These are phyloP conservation scores for Ceratocystis destructans DNA, from an alignment of 2,329 filamentous ascomycete genomes.

Conservation along the genomic window DNA sequence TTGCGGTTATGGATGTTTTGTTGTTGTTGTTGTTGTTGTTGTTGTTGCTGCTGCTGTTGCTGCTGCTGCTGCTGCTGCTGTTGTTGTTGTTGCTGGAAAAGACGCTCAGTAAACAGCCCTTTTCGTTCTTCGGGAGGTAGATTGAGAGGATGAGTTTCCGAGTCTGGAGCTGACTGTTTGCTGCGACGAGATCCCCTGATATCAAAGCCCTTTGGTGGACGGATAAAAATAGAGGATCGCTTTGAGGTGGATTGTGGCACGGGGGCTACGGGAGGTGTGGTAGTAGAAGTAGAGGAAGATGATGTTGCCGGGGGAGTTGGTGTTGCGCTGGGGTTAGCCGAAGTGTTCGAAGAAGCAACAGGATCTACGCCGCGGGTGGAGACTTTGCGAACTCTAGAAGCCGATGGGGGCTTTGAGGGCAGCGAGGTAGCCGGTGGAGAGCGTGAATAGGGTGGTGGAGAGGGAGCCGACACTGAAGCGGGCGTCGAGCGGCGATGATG, in stretches of 20 bases:
- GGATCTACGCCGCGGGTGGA: conserved; percentile 10
- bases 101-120: conserved; percentile 41
- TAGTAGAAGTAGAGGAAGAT: conserved; percentile 3
- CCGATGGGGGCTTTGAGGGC: conserved; percentile 10
- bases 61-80: conserved; percentile 5
- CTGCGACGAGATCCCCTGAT: conserved; percentile 35
- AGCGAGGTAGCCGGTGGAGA: conserved; percentile 13
- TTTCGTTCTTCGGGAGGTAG: conserved; percentile 79
- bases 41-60: neutral
- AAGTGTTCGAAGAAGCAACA: neutral
- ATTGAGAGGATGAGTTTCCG: conserved; percentile 75
- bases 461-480: conserved; percentile 3
- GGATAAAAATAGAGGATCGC: conserved; percentile 27
- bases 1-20: neutral
- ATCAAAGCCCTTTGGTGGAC: conserved; percentile 37
- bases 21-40: conserved; percentile 1
- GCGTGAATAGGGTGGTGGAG: conserved; percentile 16
- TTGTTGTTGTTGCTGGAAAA: conserved; percentile 14
- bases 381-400: conserved; percentile 12
- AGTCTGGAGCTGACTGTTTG: conserved; percentile 37
- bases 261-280: neutral
- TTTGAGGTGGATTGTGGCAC: conserved; percentile 8
- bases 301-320: neutral
- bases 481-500: neutral
- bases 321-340: neutral